phyloP scores from a whole-genome alignment of 257 asterid species.

The Solanum ossicruentum region DNA sequence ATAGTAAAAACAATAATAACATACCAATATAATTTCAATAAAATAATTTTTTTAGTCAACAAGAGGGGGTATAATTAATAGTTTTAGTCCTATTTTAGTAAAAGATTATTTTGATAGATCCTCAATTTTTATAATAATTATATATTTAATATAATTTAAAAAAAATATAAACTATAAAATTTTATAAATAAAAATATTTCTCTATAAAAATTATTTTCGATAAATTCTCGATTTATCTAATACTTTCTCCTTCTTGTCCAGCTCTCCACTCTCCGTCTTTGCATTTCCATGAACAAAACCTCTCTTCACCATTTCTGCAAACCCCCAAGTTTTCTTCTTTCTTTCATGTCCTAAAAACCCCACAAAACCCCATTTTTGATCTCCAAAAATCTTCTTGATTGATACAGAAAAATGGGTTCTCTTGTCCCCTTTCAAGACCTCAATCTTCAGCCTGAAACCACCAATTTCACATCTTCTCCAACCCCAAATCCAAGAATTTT shows the following conservation, averaged over 20 bases:
- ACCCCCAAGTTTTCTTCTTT: not conserved
- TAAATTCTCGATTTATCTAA: not conserved
- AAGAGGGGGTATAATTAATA: not conserved
- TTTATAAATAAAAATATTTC: too few relatives aligned
- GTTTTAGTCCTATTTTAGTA: too few relatives aligned
- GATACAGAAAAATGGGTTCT: not conserved
- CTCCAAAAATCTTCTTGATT: not conserved
- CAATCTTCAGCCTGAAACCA: conserved; percentile 23
- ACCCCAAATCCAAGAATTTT: not conserved
- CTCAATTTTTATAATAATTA: too few relatives aligned
- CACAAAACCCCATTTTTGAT: not conserved
- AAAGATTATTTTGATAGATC: too few relatives aligned
- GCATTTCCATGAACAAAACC: not conserved
- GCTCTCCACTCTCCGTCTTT: not conserved
- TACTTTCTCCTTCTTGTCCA: not conserved
- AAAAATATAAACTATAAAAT: too few relatives aligned
- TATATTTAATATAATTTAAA: too few relatives aligned
- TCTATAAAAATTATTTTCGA: too few relatives aligned
- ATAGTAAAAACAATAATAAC: not conserved
- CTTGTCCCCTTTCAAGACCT: not conserved
- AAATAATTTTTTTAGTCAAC: not conserved
- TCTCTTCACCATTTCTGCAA: not conserved
- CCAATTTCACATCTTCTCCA: not conserved
- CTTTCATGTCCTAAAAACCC: not conserved
- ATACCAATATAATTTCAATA: not conserved